A percentile compares a stretch with the other conserved stretches of the same genome.
Evolutionary conservation across 2,329 filamentous ascomycete genomes (phyloP).

Genomic region (Colletotrichum cuscutae): DNA sequence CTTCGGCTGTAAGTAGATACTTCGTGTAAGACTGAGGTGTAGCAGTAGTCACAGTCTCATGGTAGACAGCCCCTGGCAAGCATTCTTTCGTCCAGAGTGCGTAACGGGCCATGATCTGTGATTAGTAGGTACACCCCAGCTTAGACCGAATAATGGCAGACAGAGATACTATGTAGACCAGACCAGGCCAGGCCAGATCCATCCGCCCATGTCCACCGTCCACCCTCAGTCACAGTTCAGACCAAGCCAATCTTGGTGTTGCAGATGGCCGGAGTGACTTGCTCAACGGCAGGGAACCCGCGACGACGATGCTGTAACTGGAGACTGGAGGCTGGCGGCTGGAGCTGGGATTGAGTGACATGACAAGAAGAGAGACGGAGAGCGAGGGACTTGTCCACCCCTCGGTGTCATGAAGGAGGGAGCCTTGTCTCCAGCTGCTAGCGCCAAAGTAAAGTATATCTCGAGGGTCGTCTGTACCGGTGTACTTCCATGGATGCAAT

Average conservation of each 20-base stretch:
- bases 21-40: not conserved
- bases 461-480: conserved; percentile 1
- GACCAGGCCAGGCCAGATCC: conserved; percentile 21
- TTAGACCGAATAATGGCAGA: not conserved
- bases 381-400: conserved; percentile 11
- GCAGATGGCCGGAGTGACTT: not conserved
- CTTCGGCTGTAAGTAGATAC: not conserved
- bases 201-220: conserved; percentile 6
- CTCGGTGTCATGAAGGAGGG: conserved; percentile 31
- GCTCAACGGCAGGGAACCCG: conserved; percentile 2
- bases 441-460: conserved; percentile 16
- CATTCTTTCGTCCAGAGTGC: conserved; percentile 11
- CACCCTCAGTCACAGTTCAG: not conserved
- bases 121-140: conserved; percentile 10
- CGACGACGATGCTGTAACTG: not conserved
- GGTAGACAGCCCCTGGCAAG: not conserved
- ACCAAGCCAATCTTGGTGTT: not conserved
- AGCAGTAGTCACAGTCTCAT: not conserved
- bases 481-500: conserved; percentile 3
- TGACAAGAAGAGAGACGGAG: not conserved
- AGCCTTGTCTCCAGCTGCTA: conserved; percentile 34
- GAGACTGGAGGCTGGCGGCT: not conserved
- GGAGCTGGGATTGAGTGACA: not conserved
- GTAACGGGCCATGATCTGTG: not conserved
- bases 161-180: not conserved